Base-by-base conservation (phyloP, 2,329 filamentous ascomycete species). In the Colletotrichum chrysophilum region DNA sequence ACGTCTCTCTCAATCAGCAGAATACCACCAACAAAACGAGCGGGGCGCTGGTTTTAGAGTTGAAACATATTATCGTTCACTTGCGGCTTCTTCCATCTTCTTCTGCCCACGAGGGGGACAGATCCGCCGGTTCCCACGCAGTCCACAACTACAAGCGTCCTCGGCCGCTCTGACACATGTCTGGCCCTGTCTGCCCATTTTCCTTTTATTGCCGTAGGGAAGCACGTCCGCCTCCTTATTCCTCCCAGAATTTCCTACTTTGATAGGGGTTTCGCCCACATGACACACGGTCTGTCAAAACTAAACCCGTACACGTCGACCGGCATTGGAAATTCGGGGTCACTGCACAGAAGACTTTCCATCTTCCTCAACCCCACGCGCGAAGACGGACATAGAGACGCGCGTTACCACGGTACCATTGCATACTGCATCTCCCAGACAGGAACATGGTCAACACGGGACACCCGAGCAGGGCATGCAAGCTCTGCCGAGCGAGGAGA, bases 401-500 rank as follows among this genome's bases (percentile, higher is more conserved):
- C 18, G 13, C 10, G 30, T 34, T 62, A 34, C 18, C 58, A 62
- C 58, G 26, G 18, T 34, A 36, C 30, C n/a, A 62, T 34, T n/a
- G 30, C 43, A 52, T 4, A 24, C 58, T 62, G 18, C 30, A 13
- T 26, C 21, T 3, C 32, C 34, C 4, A 16, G 1, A 36, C n/a
- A 38, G 61, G 7, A 64, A 21, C 32, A 78, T 78, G 76, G 76
- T 78, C 60, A 78, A 78, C 36, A 78, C 76, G 5, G 76, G 76
- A 5, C 69, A 78, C 28, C 76, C 76, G 21, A 78, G 76, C 62
- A 62, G 68, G 36, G 76, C 76, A 7, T 78, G 76, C 75, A 77
- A 78, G 68, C 76, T 78, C 16, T 85, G 84, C 75, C 83, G 84
- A 21, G 77, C 81, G 36, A 80, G 84, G 21, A 82, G 83, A 76